Evolutionary conservation across 2,329 filamentous ascomycete genomes (phyloP).

Genomic region (Alternaria metachromatica): DNA sequence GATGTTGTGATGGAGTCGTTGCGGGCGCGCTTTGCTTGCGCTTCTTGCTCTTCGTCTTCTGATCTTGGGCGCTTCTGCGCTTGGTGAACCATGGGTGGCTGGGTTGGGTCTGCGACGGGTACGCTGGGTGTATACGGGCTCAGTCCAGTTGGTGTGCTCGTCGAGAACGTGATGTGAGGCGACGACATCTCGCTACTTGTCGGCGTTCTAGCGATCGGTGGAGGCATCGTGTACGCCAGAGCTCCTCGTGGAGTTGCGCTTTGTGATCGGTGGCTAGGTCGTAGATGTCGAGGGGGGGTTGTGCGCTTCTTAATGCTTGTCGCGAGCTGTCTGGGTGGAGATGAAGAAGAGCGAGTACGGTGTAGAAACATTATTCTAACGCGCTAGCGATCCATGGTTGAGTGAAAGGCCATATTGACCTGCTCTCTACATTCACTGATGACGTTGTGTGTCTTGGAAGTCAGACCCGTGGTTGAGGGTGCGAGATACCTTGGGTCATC

Average conservation of each 20-base stretch:
- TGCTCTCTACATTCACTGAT: background rate
- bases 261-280: fast-evolving
- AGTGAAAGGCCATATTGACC: no score
- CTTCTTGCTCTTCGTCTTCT: background rate
- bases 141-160: background rate
- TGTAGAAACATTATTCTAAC: background rate
- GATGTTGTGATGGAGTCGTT: background rate
- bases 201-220: background rate
- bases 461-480: background rate
- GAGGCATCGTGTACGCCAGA: background rate
- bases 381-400: no score
- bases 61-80: background rate
- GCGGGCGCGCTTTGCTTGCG: background rate
- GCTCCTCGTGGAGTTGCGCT: background rate
- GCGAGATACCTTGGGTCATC: background rate
- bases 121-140: background rate
- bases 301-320: background rate
- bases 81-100: background rate
- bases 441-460: background rate
- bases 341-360: fast-evolving
- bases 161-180: background rate
- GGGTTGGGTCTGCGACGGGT: background rate
- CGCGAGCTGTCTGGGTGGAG: background rate
- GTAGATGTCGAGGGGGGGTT: background rate
- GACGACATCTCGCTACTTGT: background rate